Evolutionary conservation across 1,284 basidiomycete genomes (phyloP).

Genomic region (Irpex sp.): DNA sequence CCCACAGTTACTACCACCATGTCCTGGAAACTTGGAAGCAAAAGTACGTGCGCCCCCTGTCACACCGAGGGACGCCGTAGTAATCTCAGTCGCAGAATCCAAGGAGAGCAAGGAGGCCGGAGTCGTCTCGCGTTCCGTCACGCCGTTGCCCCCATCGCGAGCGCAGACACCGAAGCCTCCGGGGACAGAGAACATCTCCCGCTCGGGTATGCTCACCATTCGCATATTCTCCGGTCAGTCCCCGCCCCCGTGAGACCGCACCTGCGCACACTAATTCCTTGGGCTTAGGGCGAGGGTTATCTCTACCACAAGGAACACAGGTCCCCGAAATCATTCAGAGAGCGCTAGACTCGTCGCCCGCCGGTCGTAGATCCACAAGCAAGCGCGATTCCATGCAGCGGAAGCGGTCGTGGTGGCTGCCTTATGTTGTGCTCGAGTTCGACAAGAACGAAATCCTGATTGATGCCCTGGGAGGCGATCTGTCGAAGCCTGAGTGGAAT

Average conservation of each 20-base stretch:
- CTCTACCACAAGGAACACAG: conserved; percentile 66
- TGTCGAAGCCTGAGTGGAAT: conserved; percentile 86
- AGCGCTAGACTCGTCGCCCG: conserved; percentile 59
- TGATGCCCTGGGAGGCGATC: conserved; percentile 91
- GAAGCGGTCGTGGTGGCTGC: conserved; percentile 93
- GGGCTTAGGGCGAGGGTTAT: conserved; percentile 60
- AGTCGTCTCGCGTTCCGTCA: conserved; percentile 63
- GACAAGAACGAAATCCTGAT: conserved; percentile 99
- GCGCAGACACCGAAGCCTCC: conserved; percentile 65
- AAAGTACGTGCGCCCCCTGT: conserved; percentile 11
- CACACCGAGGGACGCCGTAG: background rate
- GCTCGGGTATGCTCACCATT: conserved; percentile 81
- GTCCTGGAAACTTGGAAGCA: conserved; percentile 17
- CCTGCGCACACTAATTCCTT: background rate
- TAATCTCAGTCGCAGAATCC: conserved; percentile 36
- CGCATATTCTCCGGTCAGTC: conserved; percentile 78
- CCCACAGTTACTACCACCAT: background rate
- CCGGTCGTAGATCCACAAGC: conserved; percentile 49
- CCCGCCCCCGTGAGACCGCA: background rate
- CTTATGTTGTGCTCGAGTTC: conserved; percentile 96
- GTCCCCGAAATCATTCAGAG: conserved; percentile 85
- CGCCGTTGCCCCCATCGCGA: conserved; percentile 67
- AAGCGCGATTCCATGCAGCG: conserved; percentile 86
- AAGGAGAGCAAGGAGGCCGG: conserved; percentile 67
- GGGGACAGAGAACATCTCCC: conserved; percentile 46